phyloP scores from a whole-genome alignment of 768 basidiomycete species.

The Gloeostereum incarnatum region DNA sequence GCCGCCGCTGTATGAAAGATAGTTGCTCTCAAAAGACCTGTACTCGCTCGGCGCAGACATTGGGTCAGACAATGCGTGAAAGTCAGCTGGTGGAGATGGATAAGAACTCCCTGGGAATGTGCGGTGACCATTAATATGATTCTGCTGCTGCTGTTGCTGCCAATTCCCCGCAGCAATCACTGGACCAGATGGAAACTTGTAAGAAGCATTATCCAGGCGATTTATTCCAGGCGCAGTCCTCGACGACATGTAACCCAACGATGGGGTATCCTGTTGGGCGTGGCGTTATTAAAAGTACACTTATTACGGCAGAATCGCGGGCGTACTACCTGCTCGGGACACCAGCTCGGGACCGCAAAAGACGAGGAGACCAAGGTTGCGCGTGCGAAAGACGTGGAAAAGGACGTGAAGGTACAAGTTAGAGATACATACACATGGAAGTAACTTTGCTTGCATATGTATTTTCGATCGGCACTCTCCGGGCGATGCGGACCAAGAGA shows the following conservation, averaged over 20 bases:
- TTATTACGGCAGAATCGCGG: not conserved
- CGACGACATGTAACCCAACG: slow-evolving; percentile 4
- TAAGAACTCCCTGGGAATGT: not conserved
- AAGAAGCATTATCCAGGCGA: slow-evolving; percentile 3
- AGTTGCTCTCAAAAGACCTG: no score
- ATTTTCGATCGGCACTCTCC: no score
- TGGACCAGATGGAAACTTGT: not conserved
- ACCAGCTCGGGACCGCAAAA: no score
- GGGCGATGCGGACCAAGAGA: no score
- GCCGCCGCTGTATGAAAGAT: no score
- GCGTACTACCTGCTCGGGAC: not conserved
- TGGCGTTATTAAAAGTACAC: not conserved
- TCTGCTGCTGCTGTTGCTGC: not conserved
- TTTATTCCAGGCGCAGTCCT: slow-evolving; percentile 8
- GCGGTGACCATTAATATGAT: not conserved
- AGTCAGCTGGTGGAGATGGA: not conserved
- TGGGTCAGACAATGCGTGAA: not conserved
- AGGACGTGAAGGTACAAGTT: no score
- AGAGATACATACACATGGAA: no score
- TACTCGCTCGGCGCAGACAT: not conserved
- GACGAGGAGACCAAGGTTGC: no score
- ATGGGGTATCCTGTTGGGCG: not conserved
- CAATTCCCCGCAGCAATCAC: not conserved
- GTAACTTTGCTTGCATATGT: no score
- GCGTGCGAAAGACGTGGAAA: no score